phyloP scores from a whole-genome alignment of 371 early-diverging fungal species.

The Mortierella sp. region DNA sequence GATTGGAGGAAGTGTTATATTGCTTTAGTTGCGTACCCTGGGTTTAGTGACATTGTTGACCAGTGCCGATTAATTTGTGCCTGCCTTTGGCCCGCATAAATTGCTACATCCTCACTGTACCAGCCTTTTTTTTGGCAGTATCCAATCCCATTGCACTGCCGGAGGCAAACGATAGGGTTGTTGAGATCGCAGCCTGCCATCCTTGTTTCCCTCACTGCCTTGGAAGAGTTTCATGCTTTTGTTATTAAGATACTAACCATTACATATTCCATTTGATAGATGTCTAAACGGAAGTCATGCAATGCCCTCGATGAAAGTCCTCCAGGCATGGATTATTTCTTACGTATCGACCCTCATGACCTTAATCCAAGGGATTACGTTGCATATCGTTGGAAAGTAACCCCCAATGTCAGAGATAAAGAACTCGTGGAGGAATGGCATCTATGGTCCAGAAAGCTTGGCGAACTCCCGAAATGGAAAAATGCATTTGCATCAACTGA shows the following conservation, averaged over 20 bases:
- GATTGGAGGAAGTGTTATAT: not conserved
- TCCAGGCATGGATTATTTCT: not conserved
- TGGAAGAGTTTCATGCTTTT: not conserved
- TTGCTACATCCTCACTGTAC: not conserved
- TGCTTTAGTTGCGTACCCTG: not conserved
- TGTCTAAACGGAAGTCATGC: not conserved
- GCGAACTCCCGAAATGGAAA: not conserved
- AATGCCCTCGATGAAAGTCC: not conserved
- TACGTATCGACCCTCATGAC: not conserved
- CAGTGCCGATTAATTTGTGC: not conserved
- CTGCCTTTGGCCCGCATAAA: not conserved
- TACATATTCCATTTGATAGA: not conserved
- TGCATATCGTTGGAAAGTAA: not conserved
- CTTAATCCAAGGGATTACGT: not conserved
- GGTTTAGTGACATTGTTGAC: slow-evolving; percentile 1
- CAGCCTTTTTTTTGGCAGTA: not conserved
- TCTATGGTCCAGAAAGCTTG: not conserved
- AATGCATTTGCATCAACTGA: not conserved
- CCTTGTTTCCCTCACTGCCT: not conserved
- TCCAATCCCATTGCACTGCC: not conserved
- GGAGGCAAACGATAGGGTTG: not conserved
- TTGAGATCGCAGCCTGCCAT: not conserved
- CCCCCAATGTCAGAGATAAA: not conserved
- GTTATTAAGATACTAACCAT: not conserved
- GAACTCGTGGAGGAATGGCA: not conserved